Evolutionary conservation across 1,284 basidiomycete species (phyloP).

Genomic region (Psilocybe mexicana): DNA sequence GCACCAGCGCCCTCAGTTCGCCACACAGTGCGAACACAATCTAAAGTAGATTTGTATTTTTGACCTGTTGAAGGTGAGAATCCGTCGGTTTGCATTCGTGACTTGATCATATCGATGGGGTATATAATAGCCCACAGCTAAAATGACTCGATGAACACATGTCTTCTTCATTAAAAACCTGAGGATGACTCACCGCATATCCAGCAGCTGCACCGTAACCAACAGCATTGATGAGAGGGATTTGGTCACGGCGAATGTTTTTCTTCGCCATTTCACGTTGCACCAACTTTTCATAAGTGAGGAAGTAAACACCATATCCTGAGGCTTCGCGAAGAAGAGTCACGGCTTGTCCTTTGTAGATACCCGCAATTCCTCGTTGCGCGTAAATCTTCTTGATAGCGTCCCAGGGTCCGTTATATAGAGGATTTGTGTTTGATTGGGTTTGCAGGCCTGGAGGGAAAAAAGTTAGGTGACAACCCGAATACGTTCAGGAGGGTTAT

Average conservation of each 20-base stretch:
- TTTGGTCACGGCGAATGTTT: slow-evolving; percentile 71
- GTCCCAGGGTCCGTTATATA: slow-evolving; percentile 84
- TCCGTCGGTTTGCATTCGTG: slow-evolving; percentile 92
- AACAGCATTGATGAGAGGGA: slow-evolving; percentile 76
- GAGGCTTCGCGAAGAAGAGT: slow-evolving; percentile 87
- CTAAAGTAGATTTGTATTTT: slow-evolving; percentile 79
- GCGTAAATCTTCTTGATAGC: slow-evolving; percentile 82
- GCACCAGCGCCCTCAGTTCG: slow-evolving; percentile 79
- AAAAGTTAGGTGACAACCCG: slow-evolving; percentile 1
- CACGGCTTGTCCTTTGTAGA: slow-evolving; percentile 92
- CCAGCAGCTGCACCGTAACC: slow-evolving; percentile 87
- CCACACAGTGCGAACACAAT: slow-evolving; percentile 85
- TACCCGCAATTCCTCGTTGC: slow-evolving; percentile 75
- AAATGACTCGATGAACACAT: slow-evolving; percentile 1
- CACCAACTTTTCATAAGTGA: slow-evolving; percentile 91
- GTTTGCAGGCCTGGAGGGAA: slow-evolving; percentile 74
- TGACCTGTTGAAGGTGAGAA: slow-evolving; percentile 73
- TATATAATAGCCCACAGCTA: slow-evolving; percentile 87
- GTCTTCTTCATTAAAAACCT: background rate
- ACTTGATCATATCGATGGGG: slow-evolving; percentile 94
- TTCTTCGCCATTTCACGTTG: slow-evolving; percentile 79
- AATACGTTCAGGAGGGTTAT: slow-evolving; percentile 18
- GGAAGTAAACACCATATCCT: slow-evolving; percentile 90
- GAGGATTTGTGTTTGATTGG: slow-evolving; percentile 71
- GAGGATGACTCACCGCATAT: slow-evolving; percentile 61